Percentiles rank a stretch among this genome's conserved stretches.
These are phyloP conservation scores for Fusarium torulosum DNA, from an alignment of 2,329 filamentous ascomycete species.

Conservation along the genomic window DNA sequence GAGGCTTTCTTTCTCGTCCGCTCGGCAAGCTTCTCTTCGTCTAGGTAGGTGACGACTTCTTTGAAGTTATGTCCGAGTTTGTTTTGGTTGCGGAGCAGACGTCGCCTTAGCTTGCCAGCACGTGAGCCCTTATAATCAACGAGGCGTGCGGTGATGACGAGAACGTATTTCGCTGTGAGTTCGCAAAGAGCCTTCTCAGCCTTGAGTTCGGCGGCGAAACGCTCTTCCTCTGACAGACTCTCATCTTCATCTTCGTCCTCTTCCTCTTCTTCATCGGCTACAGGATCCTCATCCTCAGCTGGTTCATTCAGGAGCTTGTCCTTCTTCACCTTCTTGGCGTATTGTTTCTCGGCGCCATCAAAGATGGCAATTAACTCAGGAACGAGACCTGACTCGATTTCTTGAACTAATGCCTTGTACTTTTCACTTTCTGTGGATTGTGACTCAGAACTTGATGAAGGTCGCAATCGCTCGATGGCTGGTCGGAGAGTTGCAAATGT, in stretches of 20 bases:
- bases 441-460: slow-evolving; percentile 45
- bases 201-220: slow-evolving; percentile 74
- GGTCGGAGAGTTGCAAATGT: slow-evolving; percentile 80
- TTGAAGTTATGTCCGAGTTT: slow-evolving; percentile 87
- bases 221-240: slow-evolving; percentile 67
- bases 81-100: slow-evolving; percentile 82
- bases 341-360: slow-evolving; percentile 79
- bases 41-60: slow-evolving; percentile 84
- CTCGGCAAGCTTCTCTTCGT: slow-evolving; percentile 71
- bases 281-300: slow-evolving; percentile 78
- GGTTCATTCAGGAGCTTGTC: slow-evolving; percentile 69
- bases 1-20: slow-evolving; percentile 58
- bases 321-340: slow-evolving; percentile 76
- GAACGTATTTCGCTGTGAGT: slow-evolving; percentile 84
- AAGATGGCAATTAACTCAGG: slow-evolving; percentile 83
- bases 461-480: slow-evolving; percentile 58
- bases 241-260: slow-evolving; percentile 68
- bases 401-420: slow-evolving; percentile 68
- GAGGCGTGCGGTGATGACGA: slow-evolving; percentile 80
- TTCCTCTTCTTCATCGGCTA: slow-evolving; percentile 70
- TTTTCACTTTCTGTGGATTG: slow-evolving; percentile 47
- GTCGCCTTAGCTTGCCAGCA: slow-evolving; percentile 73
- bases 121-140: slow-evolving; percentile 74
- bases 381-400: slow-evolving; percentile 72
- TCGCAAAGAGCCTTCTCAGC: slow-evolving; percentile 90